These are phyloP conservation scores for Xylaria sp. DNA, from an alignment of 495 filamentous ascomycete genomes.

Conservation along the genomic window DNA sequence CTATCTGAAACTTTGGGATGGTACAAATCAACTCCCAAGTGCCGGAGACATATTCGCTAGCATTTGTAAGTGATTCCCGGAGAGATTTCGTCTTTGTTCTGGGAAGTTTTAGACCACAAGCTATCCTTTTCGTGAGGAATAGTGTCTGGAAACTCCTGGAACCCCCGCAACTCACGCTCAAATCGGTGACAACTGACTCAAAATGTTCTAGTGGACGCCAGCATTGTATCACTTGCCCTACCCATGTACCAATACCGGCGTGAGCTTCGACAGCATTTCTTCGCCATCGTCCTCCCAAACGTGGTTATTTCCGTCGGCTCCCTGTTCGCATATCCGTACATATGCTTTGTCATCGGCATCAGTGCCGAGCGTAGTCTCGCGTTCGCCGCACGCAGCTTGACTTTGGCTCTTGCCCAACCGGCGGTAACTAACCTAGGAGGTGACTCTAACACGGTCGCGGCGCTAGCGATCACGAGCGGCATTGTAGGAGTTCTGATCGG, in stretches of 20 bases:
- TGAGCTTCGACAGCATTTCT: constrained; percentile 56
- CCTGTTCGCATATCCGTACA: constrained; percentile 57
- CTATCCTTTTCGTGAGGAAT: neutral
- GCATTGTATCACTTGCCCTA: constrained; percentile 61
- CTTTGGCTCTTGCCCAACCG: constrained; percentile 59
- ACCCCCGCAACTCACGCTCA: neutral
- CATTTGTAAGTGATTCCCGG: constrained; percentile 24
- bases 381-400: constrained; percentile 58
- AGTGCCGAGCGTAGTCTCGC: constrained; percentile 51
- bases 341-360: constrained; percentile 58
- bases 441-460: constrained; percentile 57
- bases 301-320: constrained; percentile 52
- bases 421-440: constrained; percentile 58
- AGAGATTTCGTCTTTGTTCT: neutral
- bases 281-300: constrained; percentile 57
- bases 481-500: constrained; percentile 61
- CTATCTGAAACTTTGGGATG: constrained; percentile 47
- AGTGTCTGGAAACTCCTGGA: neutral
- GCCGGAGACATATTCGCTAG: constrained; percentile 59
- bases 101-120: neutral
- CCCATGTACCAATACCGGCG: constrained; percentile 61
- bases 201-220: constrained; percentile 48
- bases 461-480: constrained; percentile 60
- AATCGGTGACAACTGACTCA: neutral
- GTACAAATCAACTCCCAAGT: constrained; percentile 42